Evolutionary conservation across 164 flowering plant species (phyloP).

Genomic region (Aristolochia contorta): DNA sequence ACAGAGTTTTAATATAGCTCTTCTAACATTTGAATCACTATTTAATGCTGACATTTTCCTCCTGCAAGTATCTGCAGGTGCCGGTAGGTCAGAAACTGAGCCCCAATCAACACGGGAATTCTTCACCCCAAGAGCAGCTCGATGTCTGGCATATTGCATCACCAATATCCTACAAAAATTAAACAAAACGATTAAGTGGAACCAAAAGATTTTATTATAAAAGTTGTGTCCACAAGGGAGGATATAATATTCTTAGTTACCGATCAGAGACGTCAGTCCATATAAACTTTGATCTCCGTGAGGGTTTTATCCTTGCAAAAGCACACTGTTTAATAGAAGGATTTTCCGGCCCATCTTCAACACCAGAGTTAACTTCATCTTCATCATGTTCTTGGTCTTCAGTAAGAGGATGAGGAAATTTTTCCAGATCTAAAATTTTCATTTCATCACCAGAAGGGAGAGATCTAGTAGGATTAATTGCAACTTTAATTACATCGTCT

Average conservation of each 20-base stretch:
- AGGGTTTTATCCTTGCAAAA: conserved; percentile 25
- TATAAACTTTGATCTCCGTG: conserved; percentile 41
- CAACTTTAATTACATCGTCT: conserved; percentile 13
- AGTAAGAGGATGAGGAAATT: conserved; percentile 1
- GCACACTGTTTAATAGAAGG: conserved; percentile 23
- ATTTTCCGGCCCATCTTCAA: conserved; percentile 24
- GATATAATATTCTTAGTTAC: conserved; percentile 21
- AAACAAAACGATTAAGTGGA: neutral
- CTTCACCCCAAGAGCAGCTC: conserved; percentile 66
- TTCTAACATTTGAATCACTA: conserved; percentile 33
- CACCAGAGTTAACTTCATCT: conserved; percentile 19
- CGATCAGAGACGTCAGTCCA: conserved; percentile 80
- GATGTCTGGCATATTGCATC: conserved; percentile 65
- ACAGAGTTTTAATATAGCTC: conserved; percentile 61
- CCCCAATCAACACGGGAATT: conserved; percentile 60
- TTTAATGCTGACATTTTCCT: conserved; percentile 60
- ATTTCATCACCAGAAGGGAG: conserved; percentile 9
- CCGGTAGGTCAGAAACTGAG: conserved; percentile 67
- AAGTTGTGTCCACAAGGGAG: neutral
- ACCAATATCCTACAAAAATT: conserved; percentile 45
- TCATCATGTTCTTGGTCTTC: conserved; percentile 20
- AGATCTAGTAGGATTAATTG: conserved; percentile 5
- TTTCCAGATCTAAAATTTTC: conserved; percentile 15
- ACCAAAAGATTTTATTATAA: neutral
- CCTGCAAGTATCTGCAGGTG: conserved; percentile 54